A percentile compares a stretch with the other conserved stretches of the same genome.
Conservation (phyloP, 805 yeast species). For the Starmerella riodocensis region DNA sequence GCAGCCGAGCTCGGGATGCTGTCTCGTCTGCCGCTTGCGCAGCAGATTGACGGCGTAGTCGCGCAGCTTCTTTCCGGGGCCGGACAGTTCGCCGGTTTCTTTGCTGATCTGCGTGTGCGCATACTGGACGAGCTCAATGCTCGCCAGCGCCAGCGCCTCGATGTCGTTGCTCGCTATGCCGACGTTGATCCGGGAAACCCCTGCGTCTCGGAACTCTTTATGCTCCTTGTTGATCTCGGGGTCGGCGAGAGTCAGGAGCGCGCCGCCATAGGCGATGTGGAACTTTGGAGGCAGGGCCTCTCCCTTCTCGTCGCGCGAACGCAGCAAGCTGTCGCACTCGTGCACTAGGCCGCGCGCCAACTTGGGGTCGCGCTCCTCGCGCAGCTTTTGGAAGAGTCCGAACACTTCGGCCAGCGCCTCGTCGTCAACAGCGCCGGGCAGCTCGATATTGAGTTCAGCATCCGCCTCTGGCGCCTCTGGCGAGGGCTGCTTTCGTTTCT, state of each 20-base stretch:
- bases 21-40: not conserved
- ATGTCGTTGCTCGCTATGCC: conserved; percentile 34
- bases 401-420: conserved; percentile 66
- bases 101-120: conserved; percentile 11
- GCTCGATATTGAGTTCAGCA: conserved; percentile 48
- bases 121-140: conserved; percentile 14
- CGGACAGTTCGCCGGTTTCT: conserved; percentile 6
- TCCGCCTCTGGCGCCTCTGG: conserved; percentile 20
- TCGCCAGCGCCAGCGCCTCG: conserved; percentile 13
- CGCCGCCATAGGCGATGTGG: conserved; percentile 60
- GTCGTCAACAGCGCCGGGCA: conserved; percentile 58
- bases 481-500: conserved; percentile 22
- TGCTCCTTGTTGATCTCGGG: conserved; percentile 20
- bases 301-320: conserved; percentile 23
- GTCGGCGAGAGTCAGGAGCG: conserved; percentile 30
- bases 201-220: conserved; percentile 50
- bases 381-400: conserved; percentile 59
- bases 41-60: conserved; percentile 4
- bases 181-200: conserved; percentile 50
- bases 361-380: conserved; percentile 35
- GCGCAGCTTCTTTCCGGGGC: conserved; percentile 2
- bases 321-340: conserved; percentile 70
- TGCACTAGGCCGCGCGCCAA: conserved; percentile 64
- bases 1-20: conserved; percentile 11
- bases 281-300: conserved; percentile 32